Base-by-base conservation (phyloP, 768 basidiomycete species). In the Daedalea quercina region DNA sequence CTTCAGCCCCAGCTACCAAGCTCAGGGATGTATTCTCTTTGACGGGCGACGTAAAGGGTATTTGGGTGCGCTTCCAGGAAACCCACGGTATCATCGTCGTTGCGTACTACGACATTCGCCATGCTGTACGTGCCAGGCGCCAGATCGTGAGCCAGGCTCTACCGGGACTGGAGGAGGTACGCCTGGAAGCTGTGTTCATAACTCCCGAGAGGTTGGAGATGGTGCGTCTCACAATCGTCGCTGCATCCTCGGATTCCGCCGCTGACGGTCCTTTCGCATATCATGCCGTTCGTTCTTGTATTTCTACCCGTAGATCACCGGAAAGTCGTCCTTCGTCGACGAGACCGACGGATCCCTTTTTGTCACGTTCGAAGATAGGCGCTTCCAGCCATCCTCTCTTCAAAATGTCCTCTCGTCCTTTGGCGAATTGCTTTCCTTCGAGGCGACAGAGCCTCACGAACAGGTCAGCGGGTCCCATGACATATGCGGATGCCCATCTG, bases 41-140 rank as follows among this genome's bases (percentile, higher is more conserved):
- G 6, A 51, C 57, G 17, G 63, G 64, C 33, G 64, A 65, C 45
- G 74, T 86, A 52, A 81, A 82, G 61, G 81, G 80, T 9, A 74
- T 85, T 47, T 79, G 78, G 57, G 73, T 75, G 33, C 75, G 76
- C 31, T 75, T 74, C 55, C 77, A 77, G 47, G 69, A 71, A 46
- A 70, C 72, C 9, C 70, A 78, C 34, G 82, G 82, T 7, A 67
- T 78, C 41, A 68, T 85, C 43, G 71, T 85, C 54, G 55, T 84
- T 19, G 77, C 81, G 7, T 85, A 86, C 57, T 79, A 76, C 65
- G 83, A 87, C 57, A 63, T 76, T 42, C 76, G 83, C 47, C 69
- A 82, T 46, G 77, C 82, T 2, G 70, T 70, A 37, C 71, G 70
- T 6, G 79, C 79, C 2, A 19, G 52, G 45, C 44, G 53, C 42